phyloP scores from a whole-genome alignment of 169 alveolate species.

The Eimeria zaria region DNA sequence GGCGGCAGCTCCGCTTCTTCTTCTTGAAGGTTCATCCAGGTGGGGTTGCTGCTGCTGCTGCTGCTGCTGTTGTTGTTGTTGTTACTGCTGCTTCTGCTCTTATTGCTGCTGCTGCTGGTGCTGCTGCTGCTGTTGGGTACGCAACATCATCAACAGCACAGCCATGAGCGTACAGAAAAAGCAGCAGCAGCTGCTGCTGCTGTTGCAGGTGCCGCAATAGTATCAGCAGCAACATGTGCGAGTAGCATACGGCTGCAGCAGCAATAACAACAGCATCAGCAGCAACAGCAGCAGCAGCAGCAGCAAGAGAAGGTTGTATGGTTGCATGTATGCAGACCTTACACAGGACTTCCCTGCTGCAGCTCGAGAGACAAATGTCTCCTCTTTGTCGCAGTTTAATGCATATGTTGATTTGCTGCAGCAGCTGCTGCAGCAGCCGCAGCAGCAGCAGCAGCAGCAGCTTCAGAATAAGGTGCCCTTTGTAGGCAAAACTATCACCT shows the following conservation, averaged over 20 bases:
- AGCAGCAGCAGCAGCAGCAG: conserved; percentile 35
- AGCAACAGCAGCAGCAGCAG: conserved; percentile 15
- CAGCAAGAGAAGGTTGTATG: not conserved
- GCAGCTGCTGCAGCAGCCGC: conserved; percentile 65
- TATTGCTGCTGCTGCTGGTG: not conserved
- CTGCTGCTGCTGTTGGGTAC: not conserved
- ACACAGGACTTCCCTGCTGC: conserved; percentile 54
- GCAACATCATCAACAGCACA: not conserved
- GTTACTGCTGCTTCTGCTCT: not conserved
- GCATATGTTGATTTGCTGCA: conserved; percentile 63
- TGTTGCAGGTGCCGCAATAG: conserved; percentile 8
- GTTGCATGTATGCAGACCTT: conserved; percentile 13
- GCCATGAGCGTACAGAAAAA: not conserved
- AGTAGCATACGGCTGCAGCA: too few relatives aligned
- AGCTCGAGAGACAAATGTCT: conserved; percentile 42
- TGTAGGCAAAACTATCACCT: conserved; percentile 26
- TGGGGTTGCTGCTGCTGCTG: conserved; percentile 20
- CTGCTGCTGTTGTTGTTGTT: conserved; percentile 24
- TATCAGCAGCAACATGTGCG: not conserved
- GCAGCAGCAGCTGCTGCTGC: too few relatives aligned
- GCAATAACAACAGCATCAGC: not conserved
- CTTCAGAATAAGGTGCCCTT: not conserved
- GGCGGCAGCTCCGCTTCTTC: conserved; percentile 58
- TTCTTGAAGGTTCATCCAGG: conserved; percentile 70
- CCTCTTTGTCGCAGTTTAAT: conserved; percentile 54